These are phyloP conservation scores for Pleurotus tuoliensis DNA, from an alignment of 768 basidiomycete species.

Conservation along the genomic window DNA sequence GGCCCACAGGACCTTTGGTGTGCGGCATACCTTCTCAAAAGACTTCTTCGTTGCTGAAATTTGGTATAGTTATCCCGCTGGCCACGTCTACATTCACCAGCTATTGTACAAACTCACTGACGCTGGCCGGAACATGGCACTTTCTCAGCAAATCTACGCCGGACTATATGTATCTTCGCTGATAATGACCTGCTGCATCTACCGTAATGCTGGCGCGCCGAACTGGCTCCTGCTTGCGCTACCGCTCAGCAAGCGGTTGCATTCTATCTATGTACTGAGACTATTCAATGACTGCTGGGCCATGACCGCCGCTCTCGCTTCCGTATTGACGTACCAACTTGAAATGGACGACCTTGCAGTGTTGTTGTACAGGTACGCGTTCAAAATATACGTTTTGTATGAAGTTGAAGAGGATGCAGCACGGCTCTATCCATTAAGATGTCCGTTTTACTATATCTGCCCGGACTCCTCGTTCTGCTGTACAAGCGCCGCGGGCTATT, in stretches of 20 bases:
- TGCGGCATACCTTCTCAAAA: slow-evolving; percentile 29
- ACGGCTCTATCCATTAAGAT: slow-evolving; percentile 91
- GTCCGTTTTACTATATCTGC: slow-evolving; percentile 87
- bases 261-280: slow-evolving; percentile 88
- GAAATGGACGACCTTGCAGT: slow-evolving; percentile 60
- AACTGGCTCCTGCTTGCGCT: slow-evolving; percentile 74
- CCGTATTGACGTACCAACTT: slow-evolving; percentile 62
- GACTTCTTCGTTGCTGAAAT: slow-evolving; percentile 1
- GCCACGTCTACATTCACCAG: slow-evolving; percentile 83
- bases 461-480: slow-evolving; percentile 78
- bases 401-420: slow-evolving; percentile 30
- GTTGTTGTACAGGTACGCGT: slow-evolving; percentile 66
- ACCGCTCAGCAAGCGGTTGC: slow-evolving; percentile 86
- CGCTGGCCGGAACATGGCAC: slow-evolving; percentile 50
- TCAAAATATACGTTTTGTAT: not conserved
- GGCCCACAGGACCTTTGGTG: slow-evolving; percentile 94
- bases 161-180: slow-evolving; percentile 69
- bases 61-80: slow-evolving; percentile 81
- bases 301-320: slow-evolving; percentile 57
- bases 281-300: slow-evolving; percentile 97
- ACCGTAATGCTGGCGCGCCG: slow-evolving; percentile 56
- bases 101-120: slow-evolving; percentile 62
- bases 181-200: slow-evolving; percentile 62
- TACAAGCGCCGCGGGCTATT: slow-evolving; percentile 69
- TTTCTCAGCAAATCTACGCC: slow-evolving; percentile 79